These are phyloP conservation scores for Kappamyces sp. DNA, from an alignment of 192 early-diverging fungal species.

Conservation along the genomic window DNA sequence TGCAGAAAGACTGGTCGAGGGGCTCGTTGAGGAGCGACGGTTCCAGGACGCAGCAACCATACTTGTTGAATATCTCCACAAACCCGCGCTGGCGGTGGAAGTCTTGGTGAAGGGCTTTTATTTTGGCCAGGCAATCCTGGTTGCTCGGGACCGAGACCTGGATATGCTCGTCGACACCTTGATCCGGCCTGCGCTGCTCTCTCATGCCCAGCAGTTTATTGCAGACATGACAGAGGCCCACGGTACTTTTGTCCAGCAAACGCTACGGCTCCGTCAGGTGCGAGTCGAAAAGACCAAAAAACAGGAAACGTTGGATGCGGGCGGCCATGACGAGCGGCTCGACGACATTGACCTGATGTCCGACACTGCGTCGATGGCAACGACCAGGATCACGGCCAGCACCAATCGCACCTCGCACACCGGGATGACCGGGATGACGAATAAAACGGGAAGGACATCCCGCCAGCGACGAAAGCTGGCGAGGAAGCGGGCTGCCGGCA, in stretches of 20 bases:
- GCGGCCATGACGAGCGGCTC: conserved; percentile 49
- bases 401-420: conserved; percentile 59
- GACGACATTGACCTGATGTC: conserved; percentile 92
- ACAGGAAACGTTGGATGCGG: conserved; percentile 12
- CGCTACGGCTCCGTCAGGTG: conserved; percentile 3
- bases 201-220: conserved; percentile 23
- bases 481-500: conserved; percentile 76
- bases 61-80: conserved; percentile 64
- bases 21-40: conserved; percentile 54
- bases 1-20: conserved; percentile 47
- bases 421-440: conserved; percentile 16
- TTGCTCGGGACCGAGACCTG: conserved; percentile 51
- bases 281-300: neutral
- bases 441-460: conserved; percentile 29
- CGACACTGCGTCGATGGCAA: conserved; percentile 91
- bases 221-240: conserved; percentile 59
- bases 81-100: conserved; percentile 63
- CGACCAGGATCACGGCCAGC: conserved; percentile 68
- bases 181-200: conserved; percentile 54
- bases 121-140: conserved; percentile 7
- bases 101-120: conserved; percentile 55
- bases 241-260: conserved; percentile 60
- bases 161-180: conserved; percentile 71
- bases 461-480: conserved; percentile 68
- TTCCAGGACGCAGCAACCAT: conserved; percentile 64